Conservation (phyloP, 2,329 filamentous ascomycete species). For the Scedosporium apiospermum region DNA sequence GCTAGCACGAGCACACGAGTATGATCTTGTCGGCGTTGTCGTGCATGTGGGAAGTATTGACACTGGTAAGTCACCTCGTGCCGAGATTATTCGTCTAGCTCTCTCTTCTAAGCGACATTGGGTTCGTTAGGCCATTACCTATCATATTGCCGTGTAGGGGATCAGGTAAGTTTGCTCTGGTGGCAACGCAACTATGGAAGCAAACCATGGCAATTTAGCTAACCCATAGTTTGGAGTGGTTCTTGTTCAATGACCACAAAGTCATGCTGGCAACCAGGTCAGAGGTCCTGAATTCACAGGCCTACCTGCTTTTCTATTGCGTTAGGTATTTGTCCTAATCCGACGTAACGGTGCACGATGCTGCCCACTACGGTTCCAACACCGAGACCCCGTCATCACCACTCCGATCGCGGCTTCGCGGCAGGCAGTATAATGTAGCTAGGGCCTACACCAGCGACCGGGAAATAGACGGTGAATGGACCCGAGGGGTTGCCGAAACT, state of each 20-base stretch:
- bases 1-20: conserved; percentile 59
- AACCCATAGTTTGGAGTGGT: conserved; percentile 50
- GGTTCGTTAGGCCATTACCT: conserved; percentile 59
- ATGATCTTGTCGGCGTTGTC: conserved; percentile 81
- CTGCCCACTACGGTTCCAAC: not conserved
- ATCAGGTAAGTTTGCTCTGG: conserved; percentile 42
- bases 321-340: conserved; percentile 47
- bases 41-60: conserved; percentile 92
- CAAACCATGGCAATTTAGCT: not conserved
- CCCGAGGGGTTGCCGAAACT: no score
- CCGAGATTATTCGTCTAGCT: not conserved
- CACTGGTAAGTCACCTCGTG: conserved; percentile 63
- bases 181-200: not conserved
- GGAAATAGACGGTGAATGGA: no score
- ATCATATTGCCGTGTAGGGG: conserved; percentile 75
- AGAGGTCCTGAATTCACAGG: conserved; percentile 76
- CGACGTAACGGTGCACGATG: not conserved
- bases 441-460: no score
- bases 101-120: not conserved
- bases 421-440: no score
- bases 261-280: conserved; percentile 76
- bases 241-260: conserved; percentile 90
- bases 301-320: conserved; percentile 86
- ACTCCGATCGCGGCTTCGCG: no score
- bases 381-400: no score